These are phyloP conservation scores for Brassica carinata DNA, from an alignment of 345 rosid species.

Conservation along the genomic window DNA sequence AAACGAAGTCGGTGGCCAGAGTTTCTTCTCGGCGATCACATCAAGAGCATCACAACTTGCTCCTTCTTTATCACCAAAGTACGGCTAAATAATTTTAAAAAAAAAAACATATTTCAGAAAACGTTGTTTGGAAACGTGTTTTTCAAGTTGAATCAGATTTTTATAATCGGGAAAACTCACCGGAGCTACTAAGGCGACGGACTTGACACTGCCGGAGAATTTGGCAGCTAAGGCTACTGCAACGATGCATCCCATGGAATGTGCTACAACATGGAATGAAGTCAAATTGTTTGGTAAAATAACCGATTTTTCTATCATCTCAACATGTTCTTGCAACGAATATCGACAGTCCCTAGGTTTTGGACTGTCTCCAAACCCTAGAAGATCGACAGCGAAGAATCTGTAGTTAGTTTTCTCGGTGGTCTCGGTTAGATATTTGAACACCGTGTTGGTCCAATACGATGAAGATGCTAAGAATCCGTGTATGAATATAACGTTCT, in stretches of 20 bases:
- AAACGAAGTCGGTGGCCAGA: constrained; percentile 74
- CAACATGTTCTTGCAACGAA: constrained; percentile 60
- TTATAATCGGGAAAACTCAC: constrained; percentile 38
- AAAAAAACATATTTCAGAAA: not conserved
- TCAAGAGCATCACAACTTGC: constrained; percentile 54
- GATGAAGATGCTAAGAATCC: constrained; percentile 71
- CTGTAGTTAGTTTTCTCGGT: constrained; percentile 40
- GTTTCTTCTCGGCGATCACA: constrained; percentile 60
- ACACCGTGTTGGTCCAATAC: constrained; percentile 67
- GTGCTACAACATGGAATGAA: constrained; percentile 74
- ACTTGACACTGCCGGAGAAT: constrained; percentile 48
- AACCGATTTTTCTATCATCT: constrained; percentile 63
- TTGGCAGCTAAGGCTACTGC: constrained; percentile 68
- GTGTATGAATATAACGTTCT: constrained; percentile 75
- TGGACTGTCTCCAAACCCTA: constrained; percentile 79
- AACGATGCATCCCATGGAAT: constrained; percentile 82
- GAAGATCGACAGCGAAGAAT: constrained; percentile 63
- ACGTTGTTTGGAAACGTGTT: not conserved
- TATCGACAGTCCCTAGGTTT: constrained; percentile 66
- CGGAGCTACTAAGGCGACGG: constrained; percentile 67
- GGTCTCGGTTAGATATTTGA: constrained; percentile 47
- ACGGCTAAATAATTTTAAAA: constrained; percentile 47
- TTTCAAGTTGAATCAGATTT: not conserved
- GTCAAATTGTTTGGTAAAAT: constrained; percentile 48
- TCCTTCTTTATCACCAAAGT: constrained; percentile 43